These are phyloP conservation scores for Ascochyta clinopodiicola DNA, from an alignment of 2,329 filamentous ascomycete species.

Conservation along the genomic window DNA sequence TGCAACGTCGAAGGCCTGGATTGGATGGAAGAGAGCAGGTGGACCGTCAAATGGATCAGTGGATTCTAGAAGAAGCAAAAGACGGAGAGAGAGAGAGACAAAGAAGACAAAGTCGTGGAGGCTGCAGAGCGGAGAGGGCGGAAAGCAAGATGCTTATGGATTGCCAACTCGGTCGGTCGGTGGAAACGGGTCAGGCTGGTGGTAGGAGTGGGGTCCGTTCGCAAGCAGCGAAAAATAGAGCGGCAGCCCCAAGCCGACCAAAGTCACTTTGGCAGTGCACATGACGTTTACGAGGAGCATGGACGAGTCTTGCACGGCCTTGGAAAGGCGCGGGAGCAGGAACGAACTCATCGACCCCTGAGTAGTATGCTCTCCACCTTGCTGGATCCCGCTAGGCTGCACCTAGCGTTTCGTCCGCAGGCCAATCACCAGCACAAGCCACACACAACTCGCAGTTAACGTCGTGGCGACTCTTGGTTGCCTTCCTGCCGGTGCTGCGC, in stretches of 20 bases:
- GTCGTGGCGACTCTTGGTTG: slow-evolving; percentile 34
- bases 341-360: slow-evolving; percentile 18
- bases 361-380: slow-evolving; percentile 13
- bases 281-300: slow-evolving; percentile 44
- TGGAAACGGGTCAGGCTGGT: slow-evolving; percentile 29
- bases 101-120: slow-evolving; percentile 29
- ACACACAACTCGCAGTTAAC: slow-evolving; percentile 17
- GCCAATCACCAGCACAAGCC: slow-evolving; percentile 12
- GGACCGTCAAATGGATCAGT: not conserved
- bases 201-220: slow-evolving; percentile 33
- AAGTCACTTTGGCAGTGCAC: slow-evolving; percentile 32
- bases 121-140: slow-evolving; percentile 22
- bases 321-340: slow-evolving; percentile 24
- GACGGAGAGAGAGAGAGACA: slow-evolving; percentile 6
- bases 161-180: slow-evolving; percentile 8
- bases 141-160: slow-evolving; percentile 20
- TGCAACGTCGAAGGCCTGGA: slow-evolving; percentile 11
- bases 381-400: slow-evolving; percentile 12
- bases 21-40: slow-evolving; percentile 3
- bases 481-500: slow-evolving; percentile 18
- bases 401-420: slow-evolving; percentile 15
- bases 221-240: slow-evolving; percentile 38
- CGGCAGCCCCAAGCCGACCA: slow-evolving; percentile 24
- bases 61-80: not conserved
- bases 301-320: slow-evolving; percentile 38